Base-by-base conservation (phyloP, 2,329 filamentous ascomycete genomes). In the Calonectria pseudoturangicola region DNA sequence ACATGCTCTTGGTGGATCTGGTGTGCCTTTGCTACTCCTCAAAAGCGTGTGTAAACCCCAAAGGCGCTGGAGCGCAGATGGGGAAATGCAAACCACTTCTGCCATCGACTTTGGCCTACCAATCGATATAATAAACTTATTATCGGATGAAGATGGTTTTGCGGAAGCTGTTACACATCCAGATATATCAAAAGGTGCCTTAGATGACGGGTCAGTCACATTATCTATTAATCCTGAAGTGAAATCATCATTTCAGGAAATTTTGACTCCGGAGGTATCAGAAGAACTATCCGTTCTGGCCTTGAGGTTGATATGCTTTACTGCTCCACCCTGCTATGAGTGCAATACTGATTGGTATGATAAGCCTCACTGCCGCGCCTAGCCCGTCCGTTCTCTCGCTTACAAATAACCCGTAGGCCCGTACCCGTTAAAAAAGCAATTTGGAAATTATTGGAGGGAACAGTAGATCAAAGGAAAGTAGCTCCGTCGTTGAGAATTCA, bases 311-410 rank as follows among this genome's bases (percentile, higher is more conserved):
- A 12, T 84, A 0, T 83, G 81, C 25, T 83, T 81, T 51, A 73
- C 76, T 2, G 80, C 79, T n/a, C 82, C 82, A 2, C 82, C 79
- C 7, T 82, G 80, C 43, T 83, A 80, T n/a, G 82, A 83, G 51
- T 82, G 82, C 5, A 82, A 82, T n/a, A 74, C 74, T 2, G 72
- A 75, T 16, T 84, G 82, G 82, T 82, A 79, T n/a, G 69, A n/a
- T 12, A 9, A 45, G 13, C 41, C 27, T 33, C 45, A 10, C 28
- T 10, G 30, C 4, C 6, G 12, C 4, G 12, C 2, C 0, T n/a
- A 18, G 10, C 0, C 5, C 1, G 21, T 33, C 9, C 9, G 9
- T 5, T 33, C 30, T 9, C 30, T 5, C 2, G 47, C 33, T 62
- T 18, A 60, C 54, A 5, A 12, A 27, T 12, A 1, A 36, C 16